Base-by-base conservation (phyloP, 2,329 filamentous ascomycete species). In the Dendryphion nanum region DNA sequence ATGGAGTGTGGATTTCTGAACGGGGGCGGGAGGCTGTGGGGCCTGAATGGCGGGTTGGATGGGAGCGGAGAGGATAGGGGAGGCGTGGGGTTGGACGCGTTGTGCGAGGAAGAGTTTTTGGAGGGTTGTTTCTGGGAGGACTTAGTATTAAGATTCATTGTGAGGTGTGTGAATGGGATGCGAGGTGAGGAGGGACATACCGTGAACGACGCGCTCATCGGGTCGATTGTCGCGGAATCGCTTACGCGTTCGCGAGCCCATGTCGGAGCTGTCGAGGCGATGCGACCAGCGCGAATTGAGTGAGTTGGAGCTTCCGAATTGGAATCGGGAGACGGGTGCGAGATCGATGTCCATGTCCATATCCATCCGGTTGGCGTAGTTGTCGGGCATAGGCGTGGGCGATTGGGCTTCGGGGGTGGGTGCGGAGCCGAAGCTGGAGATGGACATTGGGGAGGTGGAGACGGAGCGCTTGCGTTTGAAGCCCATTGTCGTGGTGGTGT, bases 381-480 rank as follows among this genome's bases (percentile, higher is more conserved):
- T 45, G 33, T 45, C 33, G 2, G 50, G 46, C 8, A 51, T 44
- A 4, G 47, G 55, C 6, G 43, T 47, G 8, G 61, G 60, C 16
- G 55, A 57, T 28, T 58, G 58, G 12, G 58, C 48, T 21, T 58
- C 53, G 24, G 58, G 55, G 19, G 59, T 61, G 10, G 57, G 55
- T 32, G 59, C 20, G 38, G 59, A 30, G 38, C 56, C 51, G 41
- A 61, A 59, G 57, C 61, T 67, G 41, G 64, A 65, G 23, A 66
- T 61, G 30, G 71, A 68, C 23, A 70, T 55, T 14, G 73, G 68
- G 13, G 75, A 71, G 45, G 72, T 69, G 29, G 66, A 58, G 30
- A 51, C 48, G 21, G 76, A 77, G 30, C 77, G 75, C 58, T 81
- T 82, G 55, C 78, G 77, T 59, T 82, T 82, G 58, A 75, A 64